Percentiles rank a stretch among this genome's conserved stretches.
These are phyloP conservation scores for Urostyla sp. DNA, from an alignment of 73 alveolate genomes.

Conservation along the genomic window DNA sequence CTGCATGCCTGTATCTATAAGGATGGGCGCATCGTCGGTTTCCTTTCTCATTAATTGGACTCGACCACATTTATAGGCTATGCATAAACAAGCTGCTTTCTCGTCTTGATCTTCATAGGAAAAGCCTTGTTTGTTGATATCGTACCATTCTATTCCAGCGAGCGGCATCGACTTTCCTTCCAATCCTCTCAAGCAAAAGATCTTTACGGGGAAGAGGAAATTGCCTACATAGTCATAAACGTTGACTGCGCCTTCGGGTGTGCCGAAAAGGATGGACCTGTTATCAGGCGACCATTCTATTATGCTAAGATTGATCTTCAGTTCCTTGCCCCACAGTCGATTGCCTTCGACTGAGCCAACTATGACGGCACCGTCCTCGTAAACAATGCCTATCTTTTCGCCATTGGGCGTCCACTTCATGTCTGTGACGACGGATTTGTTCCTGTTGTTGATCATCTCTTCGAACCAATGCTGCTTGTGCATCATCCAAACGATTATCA, in stretches of 20 bases:
- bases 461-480: slow-evolving; percentile 93
- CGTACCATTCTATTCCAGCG: slow-evolving; percentile 88
- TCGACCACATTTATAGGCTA: slow-evolving; percentile 92
- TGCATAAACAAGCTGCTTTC: slow-evolving; percentile 72
- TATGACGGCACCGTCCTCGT: slow-evolving; percentile 99
- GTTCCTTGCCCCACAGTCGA: slow-evolving; percentile 98
- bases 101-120: slow-evolving; percentile 68
- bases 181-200: slow-evolving; percentile 76
- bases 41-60: slow-evolving; percentile 95
- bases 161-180: slow-evolving; percentile 68
- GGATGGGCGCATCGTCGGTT: slow-evolving; percentile 85
- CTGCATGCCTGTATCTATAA: slow-evolving; percentile 87
- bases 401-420: slow-evolving; percentile 99
- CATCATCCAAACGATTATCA: slow-evolving; percentile 95
- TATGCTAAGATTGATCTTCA: slow-evolving; percentile 80
- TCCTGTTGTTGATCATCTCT: slow-evolving; percentile 99
- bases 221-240: slow-evolving; percentile 90
- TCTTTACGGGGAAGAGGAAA: slow-evolving; percentile 71
- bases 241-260: slow-evolving; percentile 96
- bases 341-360: slow-evolving; percentile 99
- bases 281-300: slow-evolving; percentile 99
- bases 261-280: slow-evolving; percentile 95
- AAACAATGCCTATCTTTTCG: slow-evolving; percentile 92
- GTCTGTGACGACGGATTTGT: slow-evolving; percentile 98
- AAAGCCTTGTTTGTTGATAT: slow-evolving; percentile 70